These are phyloP conservation scores for Tolypocladium inflatum DNA, from an alignment of 2,329 filamentous ascomycete genomes.

Conservation along the genomic window DNA sequence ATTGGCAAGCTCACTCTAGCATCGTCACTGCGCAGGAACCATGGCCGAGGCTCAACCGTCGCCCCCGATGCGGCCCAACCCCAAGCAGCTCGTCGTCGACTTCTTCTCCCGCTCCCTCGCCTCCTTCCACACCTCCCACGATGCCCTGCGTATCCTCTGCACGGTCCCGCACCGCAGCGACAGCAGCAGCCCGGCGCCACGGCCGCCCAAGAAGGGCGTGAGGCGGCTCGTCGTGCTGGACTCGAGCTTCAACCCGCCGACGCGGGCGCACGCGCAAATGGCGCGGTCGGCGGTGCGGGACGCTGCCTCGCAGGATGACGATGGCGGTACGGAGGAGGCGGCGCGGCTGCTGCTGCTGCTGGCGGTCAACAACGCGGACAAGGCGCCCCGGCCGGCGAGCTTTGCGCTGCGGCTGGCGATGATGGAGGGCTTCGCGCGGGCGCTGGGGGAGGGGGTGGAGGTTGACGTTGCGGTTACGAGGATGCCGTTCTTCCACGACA, in stretches of 20 bases:
- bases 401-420: conserved; percentile 60
- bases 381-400: conserved; percentile 54
- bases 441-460: conserved; percentile 26
- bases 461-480: conserved; percentile 64
- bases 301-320: neutral
- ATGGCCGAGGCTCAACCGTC: neutral
- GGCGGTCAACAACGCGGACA: conserved; percentile 57
- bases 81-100: conserved; percentile 23
- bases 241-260: conserved; percentile 61
- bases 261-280: conserved; percentile 50
- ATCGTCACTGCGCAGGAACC: neutral
- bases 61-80: conserved; percentile 10
- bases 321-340: conserved; percentile 6
- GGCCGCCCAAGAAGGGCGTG: conserved; percentile 10
- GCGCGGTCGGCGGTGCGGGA: conserved; percentile 35
- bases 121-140: conserved; percentile 31
- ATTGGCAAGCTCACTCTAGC: neutral
- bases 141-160: conserved; percentile 35
- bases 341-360: conserved; percentile 48
- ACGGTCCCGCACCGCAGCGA: conserved; percentile 19
- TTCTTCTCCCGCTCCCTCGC: conserved; percentile 35
- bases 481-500: conserved; percentile 65
- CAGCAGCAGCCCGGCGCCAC: conserved; percentile 7
- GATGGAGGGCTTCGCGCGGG: conserved; percentile 60
- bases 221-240: conserved; percentile 47